Percentiles rank a stretch among this genome's conserved stretches.
phyloP scores from a whole-genome alignment of 805 yeast species.

The Metschnikowia koreensis region DNA sequence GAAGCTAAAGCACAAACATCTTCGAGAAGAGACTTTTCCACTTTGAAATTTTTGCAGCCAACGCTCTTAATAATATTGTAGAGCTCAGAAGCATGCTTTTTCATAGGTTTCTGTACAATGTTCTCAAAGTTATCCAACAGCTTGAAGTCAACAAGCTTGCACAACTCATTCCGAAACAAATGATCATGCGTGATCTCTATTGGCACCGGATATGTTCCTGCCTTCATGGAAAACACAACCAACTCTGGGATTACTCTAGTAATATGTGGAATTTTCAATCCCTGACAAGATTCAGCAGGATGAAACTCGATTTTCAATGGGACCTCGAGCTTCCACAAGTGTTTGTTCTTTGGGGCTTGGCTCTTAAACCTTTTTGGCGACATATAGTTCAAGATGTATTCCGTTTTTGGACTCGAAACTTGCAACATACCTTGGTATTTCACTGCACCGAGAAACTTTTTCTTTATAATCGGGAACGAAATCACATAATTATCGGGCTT shows the following conservation, averaged over 20 bases:
- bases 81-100: constrained; percentile 30
- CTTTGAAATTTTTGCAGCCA: constrained; percentile 24
- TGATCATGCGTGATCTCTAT: constrained; percentile 35
- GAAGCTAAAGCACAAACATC: constrained; percentile 35
- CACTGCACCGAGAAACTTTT: constrained; percentile 27
- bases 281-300: constrained; percentile 20
- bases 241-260: constrained; percentile 28
- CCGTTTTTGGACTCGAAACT: constrained; percentile 30
- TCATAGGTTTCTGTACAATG: constrained; percentile 33
- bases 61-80: constrained; percentile 23
- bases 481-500: constrained; percentile 25
- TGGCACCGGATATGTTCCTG: constrained; percentile 34
- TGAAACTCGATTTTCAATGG: constrained; percentile 32
- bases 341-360: constrained; percentile 4
- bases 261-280: constrained; percentile 6
- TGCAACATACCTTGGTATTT: constrained; percentile 35
- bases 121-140: constrained; percentile 31
- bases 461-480: constrained; percentile 30
- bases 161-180: constrained; percentile 28
- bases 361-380: constrained; percentile 20
- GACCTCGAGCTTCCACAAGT: constrained; percentile 22
- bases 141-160: constrained; percentile 3
- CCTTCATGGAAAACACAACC: constrained; percentile 29
- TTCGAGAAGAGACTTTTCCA: constrained; percentile 28
- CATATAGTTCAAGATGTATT: constrained; percentile 27